Evolutionary conservation across 2,329 filamentous ascomycete genomes (phyloP).

Genomic region (Plenodomus biglobosus): DNA sequence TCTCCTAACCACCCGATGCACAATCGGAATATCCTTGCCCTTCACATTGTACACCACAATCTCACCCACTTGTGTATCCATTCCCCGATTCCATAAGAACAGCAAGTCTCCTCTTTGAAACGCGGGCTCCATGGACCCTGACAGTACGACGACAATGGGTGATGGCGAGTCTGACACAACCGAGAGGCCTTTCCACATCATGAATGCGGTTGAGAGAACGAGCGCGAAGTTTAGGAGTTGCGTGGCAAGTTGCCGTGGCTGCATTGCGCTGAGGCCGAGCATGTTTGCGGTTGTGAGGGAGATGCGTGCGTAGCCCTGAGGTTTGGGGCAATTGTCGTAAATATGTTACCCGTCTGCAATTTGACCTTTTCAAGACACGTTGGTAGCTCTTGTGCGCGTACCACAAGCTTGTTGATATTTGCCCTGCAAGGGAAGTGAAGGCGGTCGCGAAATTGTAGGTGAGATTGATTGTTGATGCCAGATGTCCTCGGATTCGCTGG

Average conservation of each 20-base stretch:
- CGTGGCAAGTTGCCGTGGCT: conserved; percentile 76
- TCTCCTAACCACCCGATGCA: conserved; percentile 82
- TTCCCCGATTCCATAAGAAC: conserved; percentile 71
- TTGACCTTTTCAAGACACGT: no score
- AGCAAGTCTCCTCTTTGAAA: conserved; percentile 78
- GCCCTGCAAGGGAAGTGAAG: conserved; percentile 2
- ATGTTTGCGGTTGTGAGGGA: conserved; percentile 25
- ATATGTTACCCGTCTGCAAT: no score
- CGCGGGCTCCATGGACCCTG: conserved; percentile 80
- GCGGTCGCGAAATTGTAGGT: conserved; percentile 15
- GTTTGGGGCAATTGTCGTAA: no score
- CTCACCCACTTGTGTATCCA: conserved; percentile 68
- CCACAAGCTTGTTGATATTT: neutral
- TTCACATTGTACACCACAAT: conserved; percentile 81
- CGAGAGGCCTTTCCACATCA: conserved; percentile 87
- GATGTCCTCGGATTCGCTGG: conserved; percentile 29
- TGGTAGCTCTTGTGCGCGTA: neutral
- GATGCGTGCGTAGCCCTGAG: no score
- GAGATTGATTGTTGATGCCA: conserved; percentile 35
- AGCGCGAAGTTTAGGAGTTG: conserved; percentile 90
- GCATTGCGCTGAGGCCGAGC: conserved; percentile 59
- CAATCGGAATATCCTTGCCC: conserved; percentile 96
- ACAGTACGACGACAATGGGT: conserved; percentile 81
- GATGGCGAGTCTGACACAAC: conserved; percentile 66
- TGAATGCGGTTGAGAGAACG: conserved; percentile 87